Evolutionary conservation across 495 filamentous ascomycete genomes (phyloP).

Genomic region (Penicillium canescens): DNA sequence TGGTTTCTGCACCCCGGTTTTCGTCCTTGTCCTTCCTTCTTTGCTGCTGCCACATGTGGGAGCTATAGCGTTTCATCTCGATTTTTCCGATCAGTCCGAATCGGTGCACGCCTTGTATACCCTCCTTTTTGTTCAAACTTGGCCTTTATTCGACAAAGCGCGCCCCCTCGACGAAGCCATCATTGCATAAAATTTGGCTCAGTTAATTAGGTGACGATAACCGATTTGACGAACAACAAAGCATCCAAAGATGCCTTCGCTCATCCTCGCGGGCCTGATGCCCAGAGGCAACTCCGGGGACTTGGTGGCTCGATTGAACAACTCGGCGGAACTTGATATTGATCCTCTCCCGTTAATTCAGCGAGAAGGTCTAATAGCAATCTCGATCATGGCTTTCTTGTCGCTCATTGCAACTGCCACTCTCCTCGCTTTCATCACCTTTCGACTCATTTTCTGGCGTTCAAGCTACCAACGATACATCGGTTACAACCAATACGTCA

Average conservation of each 20-base stretch:
- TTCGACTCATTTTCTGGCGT: slow-evolving; percentile 58
- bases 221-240: neutral
- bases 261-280: slow-evolving; percentile 22
- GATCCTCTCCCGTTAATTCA: slow-evolving; percentile 52
- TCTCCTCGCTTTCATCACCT: slow-evolving; percentile 58
- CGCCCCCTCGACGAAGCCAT: no score
- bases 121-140: neutral
- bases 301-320: slow-evolving; percentile 25
- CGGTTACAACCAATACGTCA: slow-evolving; percentile 69
- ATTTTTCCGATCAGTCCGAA: neutral
- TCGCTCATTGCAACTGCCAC: slow-evolving; percentile 56
- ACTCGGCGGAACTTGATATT: slow-evolving; percentile 22
- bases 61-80: neutral
- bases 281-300: slow-evolving; percentile 10
- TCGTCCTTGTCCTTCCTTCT: slow-evolving; percentile 5
- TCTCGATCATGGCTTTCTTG: slow-evolving; percentile 57
- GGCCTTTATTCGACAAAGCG: neutral
- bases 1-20: slow-evolving; percentile 3
- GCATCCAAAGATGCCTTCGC: slow-evolving; percentile 24
- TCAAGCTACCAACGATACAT: slow-evolving; percentile 44
- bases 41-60: neutral
- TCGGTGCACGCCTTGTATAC: neutral
- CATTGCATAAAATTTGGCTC: neutral
- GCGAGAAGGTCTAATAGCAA: slow-evolving; percentile 52
- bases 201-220: neutral